phyloP scores from a whole-genome alignment of 768 basidiomycete genomes.

The Chlorophyllum brunneum region DNA sequence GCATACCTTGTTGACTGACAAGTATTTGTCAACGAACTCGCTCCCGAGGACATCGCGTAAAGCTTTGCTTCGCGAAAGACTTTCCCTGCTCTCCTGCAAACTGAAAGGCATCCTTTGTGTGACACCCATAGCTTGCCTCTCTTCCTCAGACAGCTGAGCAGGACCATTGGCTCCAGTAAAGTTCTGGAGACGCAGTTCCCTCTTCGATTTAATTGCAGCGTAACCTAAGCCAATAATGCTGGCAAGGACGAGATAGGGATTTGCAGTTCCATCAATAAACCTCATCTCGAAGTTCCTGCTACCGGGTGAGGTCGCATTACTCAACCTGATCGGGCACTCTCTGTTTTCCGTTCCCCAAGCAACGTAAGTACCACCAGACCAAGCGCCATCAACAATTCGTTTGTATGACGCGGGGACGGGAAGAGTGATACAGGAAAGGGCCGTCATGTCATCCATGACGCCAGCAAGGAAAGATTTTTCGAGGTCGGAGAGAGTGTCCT shows the following conservation, averaged over 20 bases:
- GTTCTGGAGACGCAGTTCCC: constrained; percentile 33
- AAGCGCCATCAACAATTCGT: constrained; percentile 59
- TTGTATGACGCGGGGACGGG: constrained; percentile 62
- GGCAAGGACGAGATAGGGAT: constrained; percentile 56
- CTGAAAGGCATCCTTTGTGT: constrained; percentile 44
- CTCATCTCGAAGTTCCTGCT: constrained; percentile 62
- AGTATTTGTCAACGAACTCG: constrained; percentile 40
- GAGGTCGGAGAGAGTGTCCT: constrained; percentile 20
- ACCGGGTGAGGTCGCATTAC: constrained; percentile 39
- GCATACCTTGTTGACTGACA: constrained; percentile 35
- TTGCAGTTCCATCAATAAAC: constrained; percentile 61
- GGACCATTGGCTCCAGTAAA: constrained; percentile 28
- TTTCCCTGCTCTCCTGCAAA: constrained; percentile 42
- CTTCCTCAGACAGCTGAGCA: constrained; percentile 39
- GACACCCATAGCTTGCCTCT: constrained; percentile 44
- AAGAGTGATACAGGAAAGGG: constrained; percentile 53
- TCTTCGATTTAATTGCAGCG: constrained; percentile 42
- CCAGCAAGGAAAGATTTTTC: constrained; percentile 62
- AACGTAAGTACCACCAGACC: constrained; percentile 70
- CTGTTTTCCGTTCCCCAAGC: constrained; percentile 70
- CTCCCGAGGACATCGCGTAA: constrained; percentile 40
- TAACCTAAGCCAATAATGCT: constrained; percentile 52
- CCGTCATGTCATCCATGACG: constrained; percentile 53
- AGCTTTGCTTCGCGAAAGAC: constrained; percentile 30
- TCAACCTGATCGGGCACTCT: constrained; percentile 60